These are phyloP conservation scores for Penicillium frequentans DNA, from an alignment of 2,329 filamentous ascomycete species.

Conservation along the genomic window DNA sequence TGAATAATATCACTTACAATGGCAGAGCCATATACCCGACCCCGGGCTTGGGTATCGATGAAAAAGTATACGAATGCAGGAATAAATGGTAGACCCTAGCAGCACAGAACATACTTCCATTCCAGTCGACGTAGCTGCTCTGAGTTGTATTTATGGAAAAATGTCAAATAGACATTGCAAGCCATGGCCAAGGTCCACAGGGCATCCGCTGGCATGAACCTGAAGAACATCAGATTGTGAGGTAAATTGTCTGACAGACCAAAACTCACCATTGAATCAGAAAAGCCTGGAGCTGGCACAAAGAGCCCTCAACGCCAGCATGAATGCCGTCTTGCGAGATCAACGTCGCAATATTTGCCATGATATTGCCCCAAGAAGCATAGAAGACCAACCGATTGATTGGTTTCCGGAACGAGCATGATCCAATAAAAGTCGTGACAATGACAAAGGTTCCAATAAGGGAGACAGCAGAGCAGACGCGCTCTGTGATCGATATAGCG, in stretches of 20 bases:
- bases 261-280: constrained; percentile 78
- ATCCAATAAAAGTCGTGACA: constrained; percentile 68
- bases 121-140: constrained; percentile 66
- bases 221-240: constrained; percentile 32
- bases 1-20: constrained; percentile 42
- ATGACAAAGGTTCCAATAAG: constrained; percentile 70
- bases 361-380: constrained; percentile 77
- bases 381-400: constrained; percentile 85
- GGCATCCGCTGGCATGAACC: constrained; percentile 76
- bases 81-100: constrained; percentile 72
- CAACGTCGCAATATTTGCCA: constrained; percentile 73
- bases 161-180: constrained; percentile 78
- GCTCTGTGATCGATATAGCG: constrained; percentile 63
- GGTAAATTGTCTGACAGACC: neutral
- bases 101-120: constrained; percentile 65
- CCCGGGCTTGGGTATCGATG: constrained; percentile 52
- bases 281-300: constrained; percentile 77
- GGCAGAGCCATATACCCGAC: constrained; percentile 71
- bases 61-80: constrained; percentile 69
- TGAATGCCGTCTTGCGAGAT: constrained; percentile 65
- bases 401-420: constrained; percentile 74
- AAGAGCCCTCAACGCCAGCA: constrained; percentile 49
- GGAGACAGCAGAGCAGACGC: constrained; percentile 69
- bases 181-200: constrained; percentile 82
- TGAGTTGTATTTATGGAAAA: constrained; percentile 72